Base-by-base conservation (phyloP, 192 early-diverging fungal genomes). In the Rhizophagus prolifer region DNA sequence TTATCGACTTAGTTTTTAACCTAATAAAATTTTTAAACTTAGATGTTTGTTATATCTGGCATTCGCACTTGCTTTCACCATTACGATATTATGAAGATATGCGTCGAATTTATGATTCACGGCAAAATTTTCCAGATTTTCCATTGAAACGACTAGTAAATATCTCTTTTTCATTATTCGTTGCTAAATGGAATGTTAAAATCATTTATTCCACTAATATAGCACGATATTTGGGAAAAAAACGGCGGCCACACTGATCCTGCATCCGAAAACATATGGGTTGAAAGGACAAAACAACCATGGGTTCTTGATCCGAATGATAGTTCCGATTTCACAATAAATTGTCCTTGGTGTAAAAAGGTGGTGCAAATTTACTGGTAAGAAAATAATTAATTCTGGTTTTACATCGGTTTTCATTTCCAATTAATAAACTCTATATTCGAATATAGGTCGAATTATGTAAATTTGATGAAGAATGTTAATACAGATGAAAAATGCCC, bases 31-130 rank as follows among this genome's bases (percentile, higher is more conserved):
- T 13, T 62, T 28, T 10, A 61, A 61, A 12, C 3, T 47, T 66
- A 82, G 85, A 88, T 61, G 86, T 88, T 23, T 83, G 81, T 3
- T 70, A 80, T 34, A 84, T 89, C 58, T 89, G 88, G 88, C 88
- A 89, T 59, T 26, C 74, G 44, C 88, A 89, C 68, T 82, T 84
- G 78, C 72, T 89, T 10, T 81, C 77, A 25, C 87, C 87, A 26
- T 28, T 85, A 7, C 74, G 81, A 10, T 89, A 89, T 79, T 78
- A 85, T 61, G 86, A 89, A 64, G 87, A 88, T 79, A 83, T 69
- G 25, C 78, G 74, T 70, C 81, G 78, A 36, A 38, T 86, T 9
- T 82, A 80, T 74, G 34, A 62, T 36, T 21, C 12, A 9, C 8
- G 54, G 26, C 68, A 25, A 62, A n/a, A 41, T 14, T 72, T 31